phyloP scores from a whole-genome alignment of 345 rosid genomes.

The Eucalyptus sp. region DNA sequence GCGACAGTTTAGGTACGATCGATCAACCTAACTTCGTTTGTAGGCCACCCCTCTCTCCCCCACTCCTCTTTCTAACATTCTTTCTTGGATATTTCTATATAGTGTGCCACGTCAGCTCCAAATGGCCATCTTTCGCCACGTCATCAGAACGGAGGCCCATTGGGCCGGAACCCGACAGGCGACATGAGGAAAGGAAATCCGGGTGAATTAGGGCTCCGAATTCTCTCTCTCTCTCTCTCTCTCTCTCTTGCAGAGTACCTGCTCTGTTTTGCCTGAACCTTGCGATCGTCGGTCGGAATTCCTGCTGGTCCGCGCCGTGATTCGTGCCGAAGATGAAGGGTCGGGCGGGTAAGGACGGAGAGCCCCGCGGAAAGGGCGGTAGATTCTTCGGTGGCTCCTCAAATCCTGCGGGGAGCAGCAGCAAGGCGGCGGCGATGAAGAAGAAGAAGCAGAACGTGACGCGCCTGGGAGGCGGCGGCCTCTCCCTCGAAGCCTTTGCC shows the following conservation, averaged over 20 bases:
- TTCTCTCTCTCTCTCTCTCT: not conserved
- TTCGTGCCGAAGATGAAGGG: constrained; percentile 19
- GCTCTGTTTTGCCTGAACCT: not conserved
- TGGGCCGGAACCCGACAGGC: not conserved
- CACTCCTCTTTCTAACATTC: not conserved
- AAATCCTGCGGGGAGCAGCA: not conserved
- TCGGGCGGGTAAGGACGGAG: not conserved
- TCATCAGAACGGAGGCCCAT: not conserved
- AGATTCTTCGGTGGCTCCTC: not conserved
- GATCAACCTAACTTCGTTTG: not conserved
- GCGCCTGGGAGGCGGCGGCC: constrained; percentile 75
- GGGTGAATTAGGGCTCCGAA: not conserved
- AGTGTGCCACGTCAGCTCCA: not conserved
- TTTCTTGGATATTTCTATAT: not conserved
- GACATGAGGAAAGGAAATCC: not conserved
- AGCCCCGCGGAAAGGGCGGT: not conserved
- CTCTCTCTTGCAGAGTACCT: not conserved
- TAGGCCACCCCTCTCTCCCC: not conserved
- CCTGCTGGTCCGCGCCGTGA: not conserved
- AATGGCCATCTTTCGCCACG: not conserved
- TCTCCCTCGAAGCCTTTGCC: constrained; percentile 75
- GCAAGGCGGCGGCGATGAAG: constrained; percentile 4
- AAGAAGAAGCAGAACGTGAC: constrained; percentile 44
- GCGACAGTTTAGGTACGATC: not conserved
- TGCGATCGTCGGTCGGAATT: not conserved